Conservation (phyloP, 2,329 filamentous ascomycete genomes). For the Fusarium longipes region DNA sequence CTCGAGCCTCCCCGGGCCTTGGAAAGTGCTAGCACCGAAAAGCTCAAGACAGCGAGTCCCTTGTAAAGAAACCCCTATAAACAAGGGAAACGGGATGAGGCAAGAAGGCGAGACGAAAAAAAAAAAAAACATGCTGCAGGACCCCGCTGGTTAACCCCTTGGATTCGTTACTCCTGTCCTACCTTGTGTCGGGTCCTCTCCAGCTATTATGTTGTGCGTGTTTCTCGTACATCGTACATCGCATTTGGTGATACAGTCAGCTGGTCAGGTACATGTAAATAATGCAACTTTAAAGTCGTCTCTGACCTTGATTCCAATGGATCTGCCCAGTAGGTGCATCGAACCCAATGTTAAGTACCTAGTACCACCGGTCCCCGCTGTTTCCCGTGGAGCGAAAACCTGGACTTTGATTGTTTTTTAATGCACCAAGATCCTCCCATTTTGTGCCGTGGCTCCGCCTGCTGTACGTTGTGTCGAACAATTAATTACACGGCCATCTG, state of each 20-base stretch:
- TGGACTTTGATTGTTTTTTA: constrained; percentile 44
- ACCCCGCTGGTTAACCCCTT: constrained; percentile 35
- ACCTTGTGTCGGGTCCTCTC: constrained; percentile 29
- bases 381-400: constrained; percentile 34
- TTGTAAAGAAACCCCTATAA: constrained; percentile 8
- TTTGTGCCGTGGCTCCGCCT: constrained; percentile 24
- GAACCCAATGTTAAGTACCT: constrained; percentile 9
- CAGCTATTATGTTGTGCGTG: constrained; percentile 3
- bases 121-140: constrained; percentile 18
- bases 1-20: constrained; percentile 4
- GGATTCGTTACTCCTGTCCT: constrained; percentile 18
- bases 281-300: constrained; percentile 22
- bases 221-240: constrained; percentile 41
- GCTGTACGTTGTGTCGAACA: constrained; percentile 18
- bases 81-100: constrained; percentile 22
- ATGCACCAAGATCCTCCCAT: constrained; percentile 36
- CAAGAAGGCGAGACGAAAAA: constrained; percentile 29
- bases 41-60: constrained; percentile 3
- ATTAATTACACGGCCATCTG: constrained; percentile 5
- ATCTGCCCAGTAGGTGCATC: background rate
- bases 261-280: constrained; percentile 23
- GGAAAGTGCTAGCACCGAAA: background rate
- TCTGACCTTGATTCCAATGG: constrained; percentile 4
- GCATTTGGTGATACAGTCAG: constrained; percentile 24
- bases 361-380: constrained; percentile 30